Base-by-base conservation (phyloP, 1,284 basidiomycete species). In the Blastosporella zonata region DNA sequence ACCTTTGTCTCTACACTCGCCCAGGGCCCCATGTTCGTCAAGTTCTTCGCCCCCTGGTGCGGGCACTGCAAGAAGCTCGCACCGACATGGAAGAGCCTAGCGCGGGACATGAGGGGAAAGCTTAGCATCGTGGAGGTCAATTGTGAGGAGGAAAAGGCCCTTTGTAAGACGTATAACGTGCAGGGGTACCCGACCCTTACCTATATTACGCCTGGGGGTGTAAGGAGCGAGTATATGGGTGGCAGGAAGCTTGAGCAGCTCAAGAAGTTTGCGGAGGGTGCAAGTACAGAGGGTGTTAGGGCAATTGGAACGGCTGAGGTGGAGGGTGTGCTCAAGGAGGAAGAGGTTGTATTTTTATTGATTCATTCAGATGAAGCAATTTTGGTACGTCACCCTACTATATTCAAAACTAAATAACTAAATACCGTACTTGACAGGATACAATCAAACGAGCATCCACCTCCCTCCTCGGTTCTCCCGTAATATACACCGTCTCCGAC, bases 21-120 rank as follows among this genome's bases (percentile, higher is more conserved):
- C 2, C 66, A 79, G 50, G 84, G 90, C 0, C 82, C 88, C 0
- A 72, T 82, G 0, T 90, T 96, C 59, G 76, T 95, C 68, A 95
- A 97, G 64, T 97, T 90, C 71, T 96, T 79, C 62, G 93, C 92
- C 0, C 93, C 93, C 0, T 95, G 93, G 93, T 95, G 93, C 64
- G 86, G 88, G 1, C 93, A 96, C 70, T 95, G 93, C 77, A 93
- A 94, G 71, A 89, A 90, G 60, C 77, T 95, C 1, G 87, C 89
- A 0, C 92, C 93, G 0, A 73, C 71, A 0, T 96, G 92, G 86
- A 72, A 72, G 1, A 73, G 87, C 46, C 77, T 97, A 5, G 93
- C 88, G 0, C 66, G 68, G 33, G 69, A 71, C 28, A 81, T 93
- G 74, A 76, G 85, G 57, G 73, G 77, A 54, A 82, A 81, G 48